phyloP scores from a whole-genome alignment of 176 grass and related monocot species.

The Oryza meridionalis region DNA sequence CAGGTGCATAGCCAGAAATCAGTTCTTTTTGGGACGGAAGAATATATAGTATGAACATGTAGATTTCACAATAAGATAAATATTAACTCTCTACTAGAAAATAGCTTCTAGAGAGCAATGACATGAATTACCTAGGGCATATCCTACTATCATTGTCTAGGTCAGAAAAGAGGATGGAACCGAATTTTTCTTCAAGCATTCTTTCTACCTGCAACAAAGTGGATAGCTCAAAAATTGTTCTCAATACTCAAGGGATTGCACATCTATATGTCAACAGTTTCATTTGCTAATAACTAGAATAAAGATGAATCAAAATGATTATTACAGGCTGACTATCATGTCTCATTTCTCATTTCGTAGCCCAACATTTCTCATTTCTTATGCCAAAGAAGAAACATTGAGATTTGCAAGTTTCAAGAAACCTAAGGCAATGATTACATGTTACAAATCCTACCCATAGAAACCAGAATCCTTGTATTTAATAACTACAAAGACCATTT shows the following conservation, averaged over 20 bases:
- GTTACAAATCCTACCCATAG: neutral
- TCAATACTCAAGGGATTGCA: constrained; percentile 4
- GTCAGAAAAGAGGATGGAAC: constrained; percentile 70
- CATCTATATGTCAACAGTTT: neutral
- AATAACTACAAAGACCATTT: too few relatives aligned
- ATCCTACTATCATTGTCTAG: constrained; percentile 57
- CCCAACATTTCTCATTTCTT: neutral
- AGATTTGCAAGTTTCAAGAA: neutral
- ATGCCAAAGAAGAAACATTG: neutral
- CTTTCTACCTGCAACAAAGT: constrained; percentile 79
- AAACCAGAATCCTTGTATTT: neutral
- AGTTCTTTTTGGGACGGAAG: too few relatives aligned
- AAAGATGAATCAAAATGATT: neutral
- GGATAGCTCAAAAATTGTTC: constrained; percentile 24
- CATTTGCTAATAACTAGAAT: neutral
- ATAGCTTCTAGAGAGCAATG: constrained; percentile 3
- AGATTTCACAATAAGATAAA: neutral
- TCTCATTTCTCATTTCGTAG: neutral
- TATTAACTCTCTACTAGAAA: constrained; percentile 23
- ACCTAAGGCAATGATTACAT: neutral
- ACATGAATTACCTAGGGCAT: constrained; percentile 78
- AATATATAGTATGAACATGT: too few relatives aligned
- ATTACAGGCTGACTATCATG: neutral
- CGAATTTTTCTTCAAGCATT: constrained; percentile 88
- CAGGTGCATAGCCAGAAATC: too few relatives aligned